Evolutionary conservation across 805 yeast genomes (phyloP), one percentile per base, ranked within the genome.

Genomic region (Sugiyamaella lignohabitans): DNA sequence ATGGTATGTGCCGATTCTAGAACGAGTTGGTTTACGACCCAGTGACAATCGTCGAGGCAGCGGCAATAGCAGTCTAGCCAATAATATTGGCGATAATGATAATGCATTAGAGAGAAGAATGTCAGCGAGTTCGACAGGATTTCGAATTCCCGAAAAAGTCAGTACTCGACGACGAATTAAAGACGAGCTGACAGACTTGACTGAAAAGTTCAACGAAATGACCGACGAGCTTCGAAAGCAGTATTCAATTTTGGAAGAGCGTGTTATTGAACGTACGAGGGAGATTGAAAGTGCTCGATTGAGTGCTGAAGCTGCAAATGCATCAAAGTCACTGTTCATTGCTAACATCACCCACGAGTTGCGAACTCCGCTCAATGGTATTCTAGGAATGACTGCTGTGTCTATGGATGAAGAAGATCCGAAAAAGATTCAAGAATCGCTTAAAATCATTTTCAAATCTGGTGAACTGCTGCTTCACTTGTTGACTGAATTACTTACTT

Each of bases 331-430:
- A 4, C 85, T 86, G 10, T 87, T 87, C 62, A 85, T 87, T 59
- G 95, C 96, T n/a, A 88, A 87, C 59, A 86, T 87, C 24, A 85
- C 95, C 0, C 96, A 87, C 63, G 98, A 91, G 68, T 73, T 91
- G 58, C 75, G 97, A 55, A 91, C 98, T 0, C 98, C 98, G 1
- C 69, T 91, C 56, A 91, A 93, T 64, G 98, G 98, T 62, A 91
- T 91, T 23, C 69, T 93, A 48, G 98, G 98, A 48, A 87, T 91
- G 94, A 84, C 97, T 0, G 83, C 95, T 1, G 85, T 91, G 46
- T 89, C 96, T 1, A 78, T 87, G 82, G 89, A 84, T 20, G 98
- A 93, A 61, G 71, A 70, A 17, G 89, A 87, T 55, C 70, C 73
- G 3, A 64, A 69, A 5, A 79, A 80, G 54, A 79, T 87, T 11